These are phyloP conservation scores for Diaporthe aspalathi DNA, from an alignment of 2,329 filamentous ascomycete genomes.

Conservation along the genomic window DNA sequence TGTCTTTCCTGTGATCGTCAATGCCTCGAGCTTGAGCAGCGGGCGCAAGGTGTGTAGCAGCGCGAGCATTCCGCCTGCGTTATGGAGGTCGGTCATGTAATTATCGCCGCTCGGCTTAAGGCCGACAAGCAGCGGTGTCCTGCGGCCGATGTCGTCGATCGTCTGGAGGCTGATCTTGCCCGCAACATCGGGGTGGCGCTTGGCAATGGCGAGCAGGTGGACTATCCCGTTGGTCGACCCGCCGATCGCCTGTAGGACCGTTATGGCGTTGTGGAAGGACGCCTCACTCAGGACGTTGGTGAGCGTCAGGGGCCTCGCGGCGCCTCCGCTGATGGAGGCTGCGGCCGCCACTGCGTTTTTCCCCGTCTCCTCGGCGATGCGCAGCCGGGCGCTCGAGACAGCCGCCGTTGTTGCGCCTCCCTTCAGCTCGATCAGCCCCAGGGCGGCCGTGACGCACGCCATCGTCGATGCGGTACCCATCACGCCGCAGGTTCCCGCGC, in stretches of 20 bases:
- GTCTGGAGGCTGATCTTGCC: conserved; percentile 77
- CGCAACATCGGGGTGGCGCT: conserved; percentile 75
- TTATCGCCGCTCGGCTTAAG: conserved; percentile 88
- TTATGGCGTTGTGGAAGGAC: conserved; percentile 86
- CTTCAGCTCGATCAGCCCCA: conserved; percentile 80
- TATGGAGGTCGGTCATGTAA: conserved; percentile 91
- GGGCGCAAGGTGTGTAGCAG: conserved; percentile 83
- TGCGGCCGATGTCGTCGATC: conserved; percentile 80
- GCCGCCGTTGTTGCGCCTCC: conserved; percentile 79
- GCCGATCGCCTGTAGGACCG: conserved; percentile 86
- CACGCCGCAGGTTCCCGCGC: conserved; percentile 84
- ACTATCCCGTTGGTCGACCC: conserved; percentile 88
- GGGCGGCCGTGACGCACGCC: conserved; percentile 84
- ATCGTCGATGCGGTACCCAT: conserved; percentile 96
- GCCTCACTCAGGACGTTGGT: conserved; percentile 68
- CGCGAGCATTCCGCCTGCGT: conserved; percentile 85
- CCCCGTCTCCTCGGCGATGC: conserved; percentile 80
- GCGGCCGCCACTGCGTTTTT: conserved; percentile 75
- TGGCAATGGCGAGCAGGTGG: conserved; percentile 86
- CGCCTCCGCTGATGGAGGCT: conserved; percentile 53
- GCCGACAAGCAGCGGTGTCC: conserved; percentile 84
- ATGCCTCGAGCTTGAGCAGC: conserved; percentile 79
- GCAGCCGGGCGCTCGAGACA: conserved; percentile 80
- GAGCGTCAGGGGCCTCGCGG: conserved; percentile 74
- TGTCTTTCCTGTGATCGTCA: conserved; percentile 87